Evolutionary conservation across 2,329 filamentous ascomycete genomes (phyloP), one percentile per base, ranked within the genome.

Genomic region (Sclerotinia nivalis): DNA sequence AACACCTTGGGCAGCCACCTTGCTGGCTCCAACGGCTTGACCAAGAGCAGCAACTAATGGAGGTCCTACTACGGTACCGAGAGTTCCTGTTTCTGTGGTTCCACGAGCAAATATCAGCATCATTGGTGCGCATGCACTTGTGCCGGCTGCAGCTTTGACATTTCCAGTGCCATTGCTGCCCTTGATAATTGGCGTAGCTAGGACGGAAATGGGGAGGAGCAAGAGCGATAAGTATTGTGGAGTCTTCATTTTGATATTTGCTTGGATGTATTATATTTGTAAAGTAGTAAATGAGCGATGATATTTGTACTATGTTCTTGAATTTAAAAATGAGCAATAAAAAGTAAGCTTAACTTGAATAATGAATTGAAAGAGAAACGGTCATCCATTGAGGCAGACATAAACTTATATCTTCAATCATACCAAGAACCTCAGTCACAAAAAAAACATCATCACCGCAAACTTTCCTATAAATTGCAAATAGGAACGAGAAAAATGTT

Each of bases 1-100:
- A 31, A 87, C 83, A 61, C 86, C 86, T 77, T 88, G 86, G 12
- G 86, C 80, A 3, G 83, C 75, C 65, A 82, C 81, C 52, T 77
- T 78, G 9, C 76, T 77, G 25, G 82, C 83, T 71, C 86, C 78
- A 71, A 79, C 76, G 15, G 76, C 72, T 8, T 52, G 69, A n/a
- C 70, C 73, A 4, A 76, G 69, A 12, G 76, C 74, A 15, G 69
- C 72, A 56, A 77, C 75, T 54, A 76, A 73, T 4, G 75, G 74
- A 9, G 76, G 76, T 2, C 76, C 74, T 1, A 72, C 72, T n/a
- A 77, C 49, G 47, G 75, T 70, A 25, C 76, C 76, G 1, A 69
- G 50, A 22, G 62, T 49, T 72, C 74, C 73, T 55, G 70, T 71
- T 62, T 77, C 75, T 18, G 49, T 61, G 4, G 74, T 76, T 13